phyloP scores from a whole-genome alignment of 2,329 filamentous ascomycete genomes.

The Acrodontium crateriforme region DNA sequence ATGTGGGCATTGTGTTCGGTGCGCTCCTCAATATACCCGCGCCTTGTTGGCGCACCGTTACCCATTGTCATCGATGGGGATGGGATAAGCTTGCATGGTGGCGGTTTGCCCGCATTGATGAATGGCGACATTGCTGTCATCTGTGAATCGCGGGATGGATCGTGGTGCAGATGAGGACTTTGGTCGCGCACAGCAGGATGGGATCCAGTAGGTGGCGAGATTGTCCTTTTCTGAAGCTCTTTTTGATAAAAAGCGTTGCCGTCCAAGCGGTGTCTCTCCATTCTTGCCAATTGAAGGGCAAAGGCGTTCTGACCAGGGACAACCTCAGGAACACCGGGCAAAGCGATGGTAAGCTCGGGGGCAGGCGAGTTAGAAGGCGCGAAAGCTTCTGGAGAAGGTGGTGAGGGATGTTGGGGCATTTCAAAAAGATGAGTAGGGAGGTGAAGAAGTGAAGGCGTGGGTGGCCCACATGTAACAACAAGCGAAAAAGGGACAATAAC shows the following conservation, averaged over 20 bases:
- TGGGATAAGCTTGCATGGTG: slow-evolving; percentile 13
- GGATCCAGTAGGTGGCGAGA: slow-evolving; percentile 9
- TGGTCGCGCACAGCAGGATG: slow-evolving; percentile 12
- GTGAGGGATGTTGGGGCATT: too few species aligned
- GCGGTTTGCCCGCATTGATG: slow-evolving; percentile 8
- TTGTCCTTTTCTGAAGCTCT: slow-evolving; percentile 9
- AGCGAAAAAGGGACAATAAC: too few species aligned
- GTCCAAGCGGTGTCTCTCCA: slow-evolving; percentile 13
- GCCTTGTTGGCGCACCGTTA: slow-evolving; percentile 20
- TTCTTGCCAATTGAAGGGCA: slow-evolving; percentile 10
- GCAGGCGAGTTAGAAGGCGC: background rate
- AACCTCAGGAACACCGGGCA: slow-evolving; percentile 7
- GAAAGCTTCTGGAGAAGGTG: too few species aligned
- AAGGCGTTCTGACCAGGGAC: slow-evolving; percentile 18
- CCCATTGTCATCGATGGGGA: too few species aligned
- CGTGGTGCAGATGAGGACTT: slow-evolving; percentile 1
- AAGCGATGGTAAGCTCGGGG: background rate
- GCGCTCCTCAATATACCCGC: slow-evolving; percentile 27
- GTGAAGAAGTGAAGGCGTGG: too few species aligned
- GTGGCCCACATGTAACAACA: too few species aligned
- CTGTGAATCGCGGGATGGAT: slow-evolving; percentile 8
- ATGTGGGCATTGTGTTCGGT: slow-evolving; percentile 18
- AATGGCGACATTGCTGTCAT: slow-evolving; percentile 17
- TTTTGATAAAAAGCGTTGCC: slow-evolving; percentile 23
- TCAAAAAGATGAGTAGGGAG: too few species aligned